phyloP scores from a whole-genome alignment of 2,329 filamentous ascomycete species.

The Metarhizium robertsii region DNA sequence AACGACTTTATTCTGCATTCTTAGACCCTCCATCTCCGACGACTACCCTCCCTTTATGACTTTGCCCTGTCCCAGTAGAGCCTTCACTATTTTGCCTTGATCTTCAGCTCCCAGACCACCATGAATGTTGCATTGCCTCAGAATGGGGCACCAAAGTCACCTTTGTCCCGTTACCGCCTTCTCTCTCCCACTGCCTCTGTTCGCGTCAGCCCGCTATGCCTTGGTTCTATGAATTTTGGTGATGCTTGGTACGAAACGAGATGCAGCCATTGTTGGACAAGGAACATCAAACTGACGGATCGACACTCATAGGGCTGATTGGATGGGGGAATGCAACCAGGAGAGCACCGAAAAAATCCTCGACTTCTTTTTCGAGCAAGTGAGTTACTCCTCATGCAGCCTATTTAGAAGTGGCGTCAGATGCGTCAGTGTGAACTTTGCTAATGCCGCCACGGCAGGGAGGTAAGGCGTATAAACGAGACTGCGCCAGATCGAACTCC shows the following conservation, averaged over 20 bases:
- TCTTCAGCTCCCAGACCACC: neutral
- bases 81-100: neutral
- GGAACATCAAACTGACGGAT: neutral
- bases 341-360: conserved; percentile 53
- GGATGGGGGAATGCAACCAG: conserved; percentile 58
- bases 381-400: conserved; percentile 8
- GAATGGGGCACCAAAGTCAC: conserved; percentile 45
- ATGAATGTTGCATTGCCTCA: conserved; percentile 17
- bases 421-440: neutral
- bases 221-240: conserved; percentile 59
- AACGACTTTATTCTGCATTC: neutral
- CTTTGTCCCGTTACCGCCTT: conserved; percentile 55
- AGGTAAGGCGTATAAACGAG: conserved; percentile 9
- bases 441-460: conserved; percentile 11
- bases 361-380: conserved; percentile 55
- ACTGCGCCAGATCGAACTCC: neutral
- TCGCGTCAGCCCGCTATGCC: conserved; percentile 56
- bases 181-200: conserved; percentile 57
- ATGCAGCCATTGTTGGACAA: neutral
- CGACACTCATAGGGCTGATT: conserved; percentile 31
- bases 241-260: conserved; percentile 32
- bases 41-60: neutral
- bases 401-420: neutral
- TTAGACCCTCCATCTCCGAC: neutral
- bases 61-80: neutral